Conservation (phyloP, 2,329 filamentous ascomycete genomes). For the Harringtonia lauricola region DNA sequence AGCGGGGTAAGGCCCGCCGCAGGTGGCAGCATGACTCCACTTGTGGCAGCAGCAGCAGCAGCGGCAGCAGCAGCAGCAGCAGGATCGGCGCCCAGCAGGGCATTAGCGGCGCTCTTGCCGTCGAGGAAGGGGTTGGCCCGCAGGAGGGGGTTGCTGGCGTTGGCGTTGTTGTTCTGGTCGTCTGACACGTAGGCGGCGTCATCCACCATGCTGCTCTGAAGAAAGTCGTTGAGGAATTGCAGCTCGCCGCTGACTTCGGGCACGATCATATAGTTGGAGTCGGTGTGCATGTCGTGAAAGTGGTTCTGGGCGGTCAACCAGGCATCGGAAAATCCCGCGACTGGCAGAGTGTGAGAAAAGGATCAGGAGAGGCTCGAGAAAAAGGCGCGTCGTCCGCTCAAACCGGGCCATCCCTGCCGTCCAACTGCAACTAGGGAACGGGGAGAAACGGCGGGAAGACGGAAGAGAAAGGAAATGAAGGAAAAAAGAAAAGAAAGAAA, state of each 20-base stretch:
- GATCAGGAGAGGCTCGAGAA: conserved; percentile 3
- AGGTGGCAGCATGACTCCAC: conserved; percentile 5
- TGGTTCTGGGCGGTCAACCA: conserved; percentile 72
- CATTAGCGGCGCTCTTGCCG: conserved; percentile 12
- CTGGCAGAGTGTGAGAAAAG: conserved; percentile 29
- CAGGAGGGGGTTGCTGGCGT: conserved; percentile 17
- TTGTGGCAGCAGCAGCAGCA: too few species aligned
- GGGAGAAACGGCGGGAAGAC: background rate
- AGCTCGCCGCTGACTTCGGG: conserved; percentile 95
- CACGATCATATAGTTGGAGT: conserved; percentile 86
- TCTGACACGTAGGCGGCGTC: conserved; percentile 63
- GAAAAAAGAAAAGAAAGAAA: background rate
- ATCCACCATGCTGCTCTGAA: conserved; percentile 84
- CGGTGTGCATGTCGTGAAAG: conserved; percentile 89
- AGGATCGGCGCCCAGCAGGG: too few species aligned
- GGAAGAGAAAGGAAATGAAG: background rate
- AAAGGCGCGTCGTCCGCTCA: too few species aligned
- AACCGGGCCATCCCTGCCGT: too few species aligned
- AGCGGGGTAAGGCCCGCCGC: conserved; percentile 19
- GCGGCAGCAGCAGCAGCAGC: too few species aligned
- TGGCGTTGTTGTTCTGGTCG: conserved; percentile 37
- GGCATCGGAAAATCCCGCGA: conserved; percentile 70
- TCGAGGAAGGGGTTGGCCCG: conserved; percentile 36
- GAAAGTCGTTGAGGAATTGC: conserved; percentile 90
- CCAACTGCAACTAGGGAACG: background rate